These are phyloP conservation scores for Aegilops sharonensis DNA, from an alignment of 176 grass and related monocot genomes.

Conservation along the genomic window DNA sequence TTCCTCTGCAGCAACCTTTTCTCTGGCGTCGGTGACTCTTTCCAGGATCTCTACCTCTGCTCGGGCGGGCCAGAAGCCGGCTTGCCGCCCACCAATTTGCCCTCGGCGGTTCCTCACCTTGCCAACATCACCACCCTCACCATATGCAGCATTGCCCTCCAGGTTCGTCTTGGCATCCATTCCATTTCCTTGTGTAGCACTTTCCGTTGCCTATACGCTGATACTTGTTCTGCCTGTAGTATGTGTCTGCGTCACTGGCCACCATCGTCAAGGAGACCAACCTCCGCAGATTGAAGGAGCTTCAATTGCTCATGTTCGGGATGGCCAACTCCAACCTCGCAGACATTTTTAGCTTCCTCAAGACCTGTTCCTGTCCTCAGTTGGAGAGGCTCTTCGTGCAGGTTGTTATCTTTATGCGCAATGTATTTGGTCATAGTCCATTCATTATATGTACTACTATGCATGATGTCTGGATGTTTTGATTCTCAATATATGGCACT, in stretches of 20 bases:
- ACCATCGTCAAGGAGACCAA: conserved; percentile 29
- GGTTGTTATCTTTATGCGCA: conserved; percentile 38
- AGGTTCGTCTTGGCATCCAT: conserved; percentile 39
- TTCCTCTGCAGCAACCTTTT: conserved; percentile 60
- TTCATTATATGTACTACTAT: neutral
- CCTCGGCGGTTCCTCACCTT: conserved; percentile 26
- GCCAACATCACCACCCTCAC: conserved; percentile 68
- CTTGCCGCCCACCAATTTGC: conserved; percentile 51
- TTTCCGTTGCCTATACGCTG: conserved; percentile 21
- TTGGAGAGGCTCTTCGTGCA: conserved; percentile 81
- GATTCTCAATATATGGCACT: conserved; percentile 27
- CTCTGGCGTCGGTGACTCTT: neutral
- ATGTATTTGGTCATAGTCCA: neutral
- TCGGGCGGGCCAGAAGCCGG: conserved; percentile 44
- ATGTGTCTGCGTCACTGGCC: conserved; percentile 42
- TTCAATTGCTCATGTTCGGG: conserved; percentile 78
- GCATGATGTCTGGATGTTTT: neutral
- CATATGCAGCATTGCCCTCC: conserved; percentile 84
- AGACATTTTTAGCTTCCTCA: conserved; percentile 83
- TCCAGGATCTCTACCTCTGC: conserved; percentile 71
- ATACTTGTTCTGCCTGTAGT: conserved; percentile 32
- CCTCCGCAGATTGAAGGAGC: conserved; percentile 58
- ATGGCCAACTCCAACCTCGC: conserved; percentile 80
- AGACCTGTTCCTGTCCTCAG: conserved; percentile 50
- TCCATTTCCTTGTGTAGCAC: neutral